Base-by-base conservation (phyloP, 2,329 filamentous ascomycete species). In the Fusarium vanettenii region DNA sequence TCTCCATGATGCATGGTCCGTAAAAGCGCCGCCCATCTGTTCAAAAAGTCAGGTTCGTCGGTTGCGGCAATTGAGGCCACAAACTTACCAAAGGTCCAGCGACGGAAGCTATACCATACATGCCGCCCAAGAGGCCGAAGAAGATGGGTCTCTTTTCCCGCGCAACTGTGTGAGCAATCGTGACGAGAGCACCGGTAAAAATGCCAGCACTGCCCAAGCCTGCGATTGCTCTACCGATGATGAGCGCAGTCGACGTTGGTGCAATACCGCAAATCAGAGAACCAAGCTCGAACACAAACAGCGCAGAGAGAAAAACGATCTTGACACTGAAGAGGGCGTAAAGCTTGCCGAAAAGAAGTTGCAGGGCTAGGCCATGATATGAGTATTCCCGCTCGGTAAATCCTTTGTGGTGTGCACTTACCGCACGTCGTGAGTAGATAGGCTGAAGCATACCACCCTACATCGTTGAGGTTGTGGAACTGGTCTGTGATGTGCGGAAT, bases 231-330 rank as follows among this genome's bases (percentile, higher is more conserved):
- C 67, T 56, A 39, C 69, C 65, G 11, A 71, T 27, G 50, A 71
- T 71, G 31, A 71, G 52, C 5, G 39, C 55, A 11, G 33, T 35
- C 29, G 65, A 69, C 33, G 57, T 50, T 22, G 35, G 56, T 4
- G 69, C 65, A 16, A 57, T 62, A 25, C 39, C 69, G 33, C 69
- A 68, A 31, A 71, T 22, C 5, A 67, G 22, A 4, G 65, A 68
- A 11, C 88, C 87, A 1, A 88, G 55, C 73, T 88, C 87, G 59
- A 90, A 88, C 31, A 88, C 78, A 39, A 82, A 64, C 16, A 90
- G 79, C 1, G 81, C 78, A 1, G 67, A 41, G 2, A 89, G 79
- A 73, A 86, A 89, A 2, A 82, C 82, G 67, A 82, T 84, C 73
- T 83, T 83, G 66, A 88, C 80, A 27, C 2, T 79, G 27, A 63